Conservation (phyloP, 2,329 filamentous ascomycete genomes). For the Botrytis galanthina region DNA sequence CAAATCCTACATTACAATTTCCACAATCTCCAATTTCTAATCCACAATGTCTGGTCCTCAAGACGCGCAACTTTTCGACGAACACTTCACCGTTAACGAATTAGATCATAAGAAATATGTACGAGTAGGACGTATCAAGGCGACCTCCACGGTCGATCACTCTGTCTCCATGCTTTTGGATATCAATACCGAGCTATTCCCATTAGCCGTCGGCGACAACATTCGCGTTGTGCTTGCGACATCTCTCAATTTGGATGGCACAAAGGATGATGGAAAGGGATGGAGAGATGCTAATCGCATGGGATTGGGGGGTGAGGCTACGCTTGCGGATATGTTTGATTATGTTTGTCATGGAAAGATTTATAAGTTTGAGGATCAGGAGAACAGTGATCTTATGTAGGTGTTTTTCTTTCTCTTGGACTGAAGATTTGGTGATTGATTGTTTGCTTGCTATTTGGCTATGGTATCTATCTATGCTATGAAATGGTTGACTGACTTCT, state of each 20-base stretch:
- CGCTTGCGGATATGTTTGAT: conserved; percentile 75
- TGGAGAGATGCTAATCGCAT: conserved; percentile 74
- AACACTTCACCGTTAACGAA: conserved; percentile 78
- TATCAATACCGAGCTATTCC: conserved; percentile 91
- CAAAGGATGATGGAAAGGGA: conserved; percentile 70
- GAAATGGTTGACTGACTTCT: conserved; percentile 20
- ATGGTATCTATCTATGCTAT: background rate
- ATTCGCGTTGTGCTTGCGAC: conserved; percentile 81
- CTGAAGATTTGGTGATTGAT: background rate
- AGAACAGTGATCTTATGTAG: conserved; percentile 81
- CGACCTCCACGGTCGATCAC: conserved; percentile 66
- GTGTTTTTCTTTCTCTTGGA: conserved; percentile 40
- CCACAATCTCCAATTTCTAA: conserved; percentile 64
- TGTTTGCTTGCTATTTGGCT: background rate
- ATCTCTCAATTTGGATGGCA: conserved; percentile 82
- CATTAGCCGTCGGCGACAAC: conserved; percentile 68
- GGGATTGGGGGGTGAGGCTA: conserved; percentile 52
- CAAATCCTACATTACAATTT: background rate
- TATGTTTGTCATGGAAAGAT: conserved; percentile 89
- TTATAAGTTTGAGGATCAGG: conserved; percentile 80
- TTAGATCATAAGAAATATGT: conserved; percentile 90
- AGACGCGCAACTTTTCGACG: conserved; percentile 91
- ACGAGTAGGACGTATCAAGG: conserved; percentile 82
- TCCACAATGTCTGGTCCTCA: conserved; percentile 66
- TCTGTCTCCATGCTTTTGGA: conserved; percentile 80